Base-by-base conservation (phyloP, 2,329 filamentous ascomycete genomes). In the Phaeosphaeria sp. region DNA sequence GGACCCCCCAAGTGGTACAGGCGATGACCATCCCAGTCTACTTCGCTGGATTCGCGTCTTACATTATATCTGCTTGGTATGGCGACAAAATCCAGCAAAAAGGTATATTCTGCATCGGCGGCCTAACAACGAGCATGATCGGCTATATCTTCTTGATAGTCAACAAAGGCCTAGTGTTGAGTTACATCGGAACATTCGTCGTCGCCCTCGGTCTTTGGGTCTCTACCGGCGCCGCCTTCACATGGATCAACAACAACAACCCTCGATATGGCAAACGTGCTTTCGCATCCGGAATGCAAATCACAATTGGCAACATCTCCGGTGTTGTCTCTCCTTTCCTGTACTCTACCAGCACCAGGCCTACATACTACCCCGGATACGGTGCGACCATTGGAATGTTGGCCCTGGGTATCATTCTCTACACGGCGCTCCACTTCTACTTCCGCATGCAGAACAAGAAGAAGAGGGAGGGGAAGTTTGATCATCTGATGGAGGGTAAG, bases 111-210 rank as follows among this genome's bases (percentile, higher is more conserved):
- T 65, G 72, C 39, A 57, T 71, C 15, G 57, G 57, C 2, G 65
- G 68, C 3, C 63, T 66, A 9, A 25, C 64, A 21, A 63, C 84
- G 2, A 81, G 80, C 18, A 75, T 81, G 22, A 66, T 81, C 1
- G 84, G 83, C 0, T 86, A 85, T 63, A 77, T 79, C 17, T 78
- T 86, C 49, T 58, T 69, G 8, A 66, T 69, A 13, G 47, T 61
- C 9, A 63, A 67, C 20, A 53, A 59, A 50, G 63, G 63, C 1
- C 52, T 63, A 21, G 63, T 51, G 0, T 47, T 69, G 1, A 69
- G 66, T 47, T 72, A 69, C 13, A 61, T 66, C 2, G 71, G 71
- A 33, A 66, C 63, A 13, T 75, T 75, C 48, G 44, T 74, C 45
- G 66, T 74, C 44, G 71, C 68, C 1, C 64, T 67, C n/a, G 71